These are phyloP conservation scores for Coriaria nepalensis DNA, from an alignment of 306 rosid species.

Conservation along the genomic window DNA sequence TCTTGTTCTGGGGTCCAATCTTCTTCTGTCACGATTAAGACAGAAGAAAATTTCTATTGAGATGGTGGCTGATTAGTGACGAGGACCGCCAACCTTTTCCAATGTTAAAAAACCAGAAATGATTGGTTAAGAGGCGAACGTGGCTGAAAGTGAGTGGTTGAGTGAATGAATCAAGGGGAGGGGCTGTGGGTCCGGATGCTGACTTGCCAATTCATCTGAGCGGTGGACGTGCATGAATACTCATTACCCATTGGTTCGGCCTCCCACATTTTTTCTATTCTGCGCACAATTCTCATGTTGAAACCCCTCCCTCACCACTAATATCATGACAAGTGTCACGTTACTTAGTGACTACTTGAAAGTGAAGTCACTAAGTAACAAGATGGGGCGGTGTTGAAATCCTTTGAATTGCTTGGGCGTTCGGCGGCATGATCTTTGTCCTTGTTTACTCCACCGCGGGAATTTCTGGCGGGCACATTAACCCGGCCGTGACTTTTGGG, in stretches of 20 bases:
- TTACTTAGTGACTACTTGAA: background rate
- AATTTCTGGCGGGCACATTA: conserved; percentile 15
- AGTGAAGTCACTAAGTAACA: background rate
- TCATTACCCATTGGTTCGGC: no score
- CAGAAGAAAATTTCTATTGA: no score
- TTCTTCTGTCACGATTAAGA: no score
- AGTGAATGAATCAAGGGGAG: background rate
- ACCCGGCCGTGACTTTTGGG: conserved; percentile 21
- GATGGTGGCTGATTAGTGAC: no score
- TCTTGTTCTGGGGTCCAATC: no score
- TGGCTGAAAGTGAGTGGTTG: conserved; percentile 20
- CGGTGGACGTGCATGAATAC: conserved; percentile 14
- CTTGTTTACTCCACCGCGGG: conserved; percentile 24
- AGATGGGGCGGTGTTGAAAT: conserved; percentile 10
- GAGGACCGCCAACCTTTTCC: background rate
- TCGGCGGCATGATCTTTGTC: conserved; percentile 21
- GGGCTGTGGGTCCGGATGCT: conserved; percentile 4
- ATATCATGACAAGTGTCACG: background rate
- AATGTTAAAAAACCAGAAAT: background rate
- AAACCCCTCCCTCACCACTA: background rate
- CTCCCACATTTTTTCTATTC: no score
- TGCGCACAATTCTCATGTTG: no score
- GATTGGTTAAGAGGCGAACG: conserved; percentile 7
- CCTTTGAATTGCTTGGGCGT: conserved; percentile 20
- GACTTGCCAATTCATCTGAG: background rate